Evolutionary conservation across 257 asterid genomes (phyloP).

Genomic region (Penstemon eatonii): DNA sequence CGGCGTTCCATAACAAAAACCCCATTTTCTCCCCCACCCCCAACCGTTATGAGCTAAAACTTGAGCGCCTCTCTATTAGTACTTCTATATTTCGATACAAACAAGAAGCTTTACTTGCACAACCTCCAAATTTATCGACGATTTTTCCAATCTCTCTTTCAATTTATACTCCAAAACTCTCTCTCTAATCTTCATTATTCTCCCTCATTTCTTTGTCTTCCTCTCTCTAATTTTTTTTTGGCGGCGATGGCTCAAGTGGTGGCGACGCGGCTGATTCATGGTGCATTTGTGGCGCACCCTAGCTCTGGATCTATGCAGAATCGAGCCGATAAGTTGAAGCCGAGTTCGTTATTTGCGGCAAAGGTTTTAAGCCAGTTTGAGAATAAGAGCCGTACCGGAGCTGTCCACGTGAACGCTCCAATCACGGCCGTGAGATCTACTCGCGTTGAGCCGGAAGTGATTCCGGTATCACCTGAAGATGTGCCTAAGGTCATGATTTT

Average conservation of each 20-base stretch:
- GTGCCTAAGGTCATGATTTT: constrained; percentile 47
- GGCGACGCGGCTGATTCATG: constrained; percentile 67
- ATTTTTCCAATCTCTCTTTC: constrained; percentile 40
- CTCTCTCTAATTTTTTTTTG: constrained; percentile 12
- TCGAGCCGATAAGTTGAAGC: constrained; percentile 59
- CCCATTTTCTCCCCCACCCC: constrained; percentile 11
- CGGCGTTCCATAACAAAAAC: constrained; percentile 12
- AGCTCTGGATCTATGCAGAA: constrained; percentile 50
- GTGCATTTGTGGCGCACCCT: constrained; percentile 46
- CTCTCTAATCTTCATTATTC: not conserved
- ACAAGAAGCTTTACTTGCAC: constrained; percentile 38
- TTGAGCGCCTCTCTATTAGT: constrained; percentile 5
- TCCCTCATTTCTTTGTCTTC: not conserved
- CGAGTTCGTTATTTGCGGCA: constrained; percentile 46
- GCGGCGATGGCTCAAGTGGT: constrained; percentile 69
- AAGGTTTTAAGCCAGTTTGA: constrained; percentile 43
- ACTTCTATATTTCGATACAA: constrained; percentile 46
- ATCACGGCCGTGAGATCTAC: constrained; percentile 53
- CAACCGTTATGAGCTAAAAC: constrained; percentile 24
- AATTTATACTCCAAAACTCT: constrained; percentile 21
- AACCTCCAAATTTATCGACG: constrained; percentile 50
- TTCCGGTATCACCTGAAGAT: constrained; percentile 75
- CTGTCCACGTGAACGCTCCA: constrained; percentile 44
- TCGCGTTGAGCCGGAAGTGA: constrained; percentile 46
- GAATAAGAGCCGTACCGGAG: constrained; percentile 39